Evolutionary conservation across 1,139 yeast genomes (phyloP).

Genomic region (Candida sanyaensis): DNA sequence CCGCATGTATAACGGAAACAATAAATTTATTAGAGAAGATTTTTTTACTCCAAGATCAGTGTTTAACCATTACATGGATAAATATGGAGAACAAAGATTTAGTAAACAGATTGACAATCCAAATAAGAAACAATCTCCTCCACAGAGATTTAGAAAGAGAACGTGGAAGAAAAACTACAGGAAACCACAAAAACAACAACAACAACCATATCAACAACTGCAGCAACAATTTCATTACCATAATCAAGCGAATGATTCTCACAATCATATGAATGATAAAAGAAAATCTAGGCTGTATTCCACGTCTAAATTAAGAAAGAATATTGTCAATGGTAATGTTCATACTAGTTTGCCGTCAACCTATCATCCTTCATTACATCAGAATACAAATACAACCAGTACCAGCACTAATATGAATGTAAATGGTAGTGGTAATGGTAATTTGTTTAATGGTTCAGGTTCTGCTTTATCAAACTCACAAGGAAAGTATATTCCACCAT

Average conservation of each 20-base stretch:
- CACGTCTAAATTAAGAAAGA: slow-evolving; percentile 25
- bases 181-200: slow-evolving; percentile 17
- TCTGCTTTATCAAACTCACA: slow-evolving; percentile 16
- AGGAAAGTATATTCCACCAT: slow-evolving; percentile 50
- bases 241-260: slow-evolving; percentile 16
- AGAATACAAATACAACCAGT: neutral
- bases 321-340: slow-evolving; percentile 1
- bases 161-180: slow-evolving; percentile 35
- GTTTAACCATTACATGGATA: slow-evolving; percentile 70
- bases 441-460: neutral
- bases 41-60: slow-evolving; percentile 79
- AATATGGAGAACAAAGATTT: slow-evolving; percentile 50
- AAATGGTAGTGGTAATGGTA: slow-evolving; percentile 9
- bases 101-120: slow-evolving; percentile 15
- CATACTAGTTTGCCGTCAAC: slow-evolving; percentile 7
- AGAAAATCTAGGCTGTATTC: slow-evolving; percentile 35
- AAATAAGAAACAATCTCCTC: slow-evolving; percentile 15
- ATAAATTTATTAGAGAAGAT: slow-evolving; percentile 62
- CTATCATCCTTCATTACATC: slow-evolving; percentile 8
- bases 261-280: slow-evolving; percentile 16
- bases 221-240: slow-evolving; percentile 9
- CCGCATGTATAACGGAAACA: slow-evolving; percentile 20
- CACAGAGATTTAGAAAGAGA: slow-evolving; percentile 18
- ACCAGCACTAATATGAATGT: neutral
- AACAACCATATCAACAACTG: slow-evolving; percentile 7